These are phyloP conservation scores for Saccharomyces hybrid DNA, from an alignment of 1,139 yeast species.

Conservation along the genomic window DNA sequence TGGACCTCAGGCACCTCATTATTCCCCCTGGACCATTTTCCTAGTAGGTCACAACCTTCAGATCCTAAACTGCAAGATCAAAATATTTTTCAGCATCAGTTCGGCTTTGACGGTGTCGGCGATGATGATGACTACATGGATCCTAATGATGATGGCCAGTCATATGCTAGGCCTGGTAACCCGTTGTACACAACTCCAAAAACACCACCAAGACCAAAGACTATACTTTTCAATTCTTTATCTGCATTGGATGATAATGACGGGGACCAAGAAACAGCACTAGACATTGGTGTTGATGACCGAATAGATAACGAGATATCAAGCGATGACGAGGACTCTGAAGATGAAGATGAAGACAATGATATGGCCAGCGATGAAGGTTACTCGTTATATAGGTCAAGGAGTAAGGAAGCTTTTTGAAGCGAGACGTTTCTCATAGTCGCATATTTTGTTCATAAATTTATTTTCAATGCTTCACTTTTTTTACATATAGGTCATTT, in stretches of 20 bases:
- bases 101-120: conserved; percentile 15
- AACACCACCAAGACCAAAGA: conserved; percentile 15
- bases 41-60: conserved; percentile 12
- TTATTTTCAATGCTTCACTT: neutral
- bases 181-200: conserved; percentile 42
- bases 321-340: conserved; percentile 10
- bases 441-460: neutral
- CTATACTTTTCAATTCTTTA: neutral
- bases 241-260: neutral
- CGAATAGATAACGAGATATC: conserved; percentile 17
- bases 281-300: conserved; percentile 4
- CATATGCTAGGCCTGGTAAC: conserved; percentile 54
- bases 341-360: conserved; percentile 14
- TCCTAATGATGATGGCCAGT: conserved; percentile 76
- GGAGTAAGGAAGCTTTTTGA: neutral
- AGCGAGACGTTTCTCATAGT: neutral
- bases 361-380: conserved; percentile 19
- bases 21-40: conserved; percentile 10
- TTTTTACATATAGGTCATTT: neutral
- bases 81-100: conserved; percentile 19
- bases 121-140: conserved; percentile 44
- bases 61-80: conserved; percentile 13
- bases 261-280: neutral
- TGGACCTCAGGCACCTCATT: conserved; percentile 12
- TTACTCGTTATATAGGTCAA: neutral